These are phyloP conservation scores for Plectranthus barbatus DNA, from an alignment of 257 asterid species.

Conservation along the genomic window DNA sequence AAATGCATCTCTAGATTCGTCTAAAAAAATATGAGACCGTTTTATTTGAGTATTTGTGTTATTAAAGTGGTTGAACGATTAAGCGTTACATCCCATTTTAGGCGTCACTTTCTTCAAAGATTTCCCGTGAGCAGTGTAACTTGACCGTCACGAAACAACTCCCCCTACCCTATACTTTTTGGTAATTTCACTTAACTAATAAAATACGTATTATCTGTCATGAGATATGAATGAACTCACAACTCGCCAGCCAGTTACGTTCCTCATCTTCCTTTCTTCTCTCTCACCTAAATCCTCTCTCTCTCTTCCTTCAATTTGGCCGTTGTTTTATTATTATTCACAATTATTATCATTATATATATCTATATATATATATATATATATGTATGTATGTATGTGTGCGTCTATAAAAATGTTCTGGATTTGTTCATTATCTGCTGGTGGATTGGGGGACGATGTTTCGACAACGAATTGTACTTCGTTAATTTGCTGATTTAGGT, in stretches of 20 bases:
- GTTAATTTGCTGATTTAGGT: constrained; percentile 15
- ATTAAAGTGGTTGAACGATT: too few relatives aligned
- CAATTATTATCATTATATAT: too few relatives aligned
- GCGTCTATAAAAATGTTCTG: constrained; percentile 10
- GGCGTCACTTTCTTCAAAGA: too few relatives aligned
- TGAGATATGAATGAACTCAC: too few relatives aligned
- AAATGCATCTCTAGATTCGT: too few relatives aligned
- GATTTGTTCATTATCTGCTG: constrained; percentile 4
- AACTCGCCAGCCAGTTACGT: background rate
- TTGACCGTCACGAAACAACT: constrained; percentile 33
- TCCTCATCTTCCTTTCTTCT: constrained; percentile 1
- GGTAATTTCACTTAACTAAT: constrained; percentile 26
- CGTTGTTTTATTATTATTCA: background rate
- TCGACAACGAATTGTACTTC: background rate
- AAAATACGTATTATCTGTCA: constrained; percentile 3
- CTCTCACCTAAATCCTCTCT: background rate
- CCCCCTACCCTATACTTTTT: constrained; percentile 24
- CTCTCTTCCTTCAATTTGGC: background rate
- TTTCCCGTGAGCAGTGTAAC: constrained; percentile 25
- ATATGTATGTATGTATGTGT: background rate
- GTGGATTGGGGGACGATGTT: background rate
- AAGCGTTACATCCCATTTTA: too few relatives aligned
- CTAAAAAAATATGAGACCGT: too few relatives aligned
- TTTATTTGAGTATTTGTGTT: too few relatives aligned
- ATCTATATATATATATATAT: background rate